Base-by-base conservation (phyloP, 1,284 basidiomycete species). In the Pseudozyma thailandica region DNA sequence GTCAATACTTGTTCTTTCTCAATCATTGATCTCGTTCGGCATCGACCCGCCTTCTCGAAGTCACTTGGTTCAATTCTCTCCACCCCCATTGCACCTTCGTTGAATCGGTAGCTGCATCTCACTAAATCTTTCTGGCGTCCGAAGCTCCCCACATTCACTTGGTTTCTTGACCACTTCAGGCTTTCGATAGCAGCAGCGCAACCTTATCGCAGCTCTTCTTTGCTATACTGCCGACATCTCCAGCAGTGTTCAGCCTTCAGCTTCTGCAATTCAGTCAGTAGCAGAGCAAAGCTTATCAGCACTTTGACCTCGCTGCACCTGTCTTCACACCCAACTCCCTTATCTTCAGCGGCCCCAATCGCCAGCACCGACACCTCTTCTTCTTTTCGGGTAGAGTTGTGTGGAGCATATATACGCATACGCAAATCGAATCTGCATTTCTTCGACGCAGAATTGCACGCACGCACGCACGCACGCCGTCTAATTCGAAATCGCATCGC, bases 401-500 rank as follows among this genome's bases (percentile, higher is more conserved):
- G 33, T 35, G 6, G 15, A 35, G 33, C 46, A 48, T 10, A 18
- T 30, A 47, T 35, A 33, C 45, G 45, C 20, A 45, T 38, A 9
- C 20, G 23, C 43, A 27, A 53, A 9, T 35, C 33, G 30, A 45
- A 27, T 8, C 18, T n/a, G 31, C 41, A 23, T 44, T 50, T 44
- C 37, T 43, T 35, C 39, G 35, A 50, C 48, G 59, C 56, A 48
- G 27, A 44, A 41, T 16, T 18, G 18, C 42, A 44, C 42, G 42
- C 26, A 27, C 26, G 15, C 16, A 15, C 28, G 26, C 33, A 59
- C 57, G 50, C 59, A 62, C 48, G 51, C 51, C 50, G 21, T n/a
- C 37, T 18, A 47, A 52, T 56, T 23, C 44, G 44, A 57, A 56
- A 58, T 50, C 62, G 47, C 62, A 59, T 38, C 54, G 50, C 54